These are phyloP conservation scores for Corymbia maculata DNA, from an alignment of 345 rosid species.

Conservation along the genomic window DNA sequence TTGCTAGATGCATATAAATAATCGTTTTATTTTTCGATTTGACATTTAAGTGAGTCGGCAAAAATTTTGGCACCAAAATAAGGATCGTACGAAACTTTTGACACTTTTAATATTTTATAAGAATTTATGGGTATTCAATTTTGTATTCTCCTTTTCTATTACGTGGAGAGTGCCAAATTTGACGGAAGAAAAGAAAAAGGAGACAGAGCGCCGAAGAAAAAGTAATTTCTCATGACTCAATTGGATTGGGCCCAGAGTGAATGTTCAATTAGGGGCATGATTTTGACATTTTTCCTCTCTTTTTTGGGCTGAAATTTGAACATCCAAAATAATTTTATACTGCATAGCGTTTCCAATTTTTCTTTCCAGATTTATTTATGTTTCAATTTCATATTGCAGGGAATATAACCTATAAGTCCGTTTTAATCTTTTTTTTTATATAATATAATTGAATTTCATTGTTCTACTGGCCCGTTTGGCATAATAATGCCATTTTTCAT, in stretches of 20 bases:
- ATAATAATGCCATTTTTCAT: neutral
- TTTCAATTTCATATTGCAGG: neutral
- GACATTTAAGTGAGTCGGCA: neutral
- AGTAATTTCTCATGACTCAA: neutral
- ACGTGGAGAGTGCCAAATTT: neutral
- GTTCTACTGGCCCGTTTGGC: neutral
- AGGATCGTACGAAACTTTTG: accelerated
- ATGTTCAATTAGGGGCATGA: neutral
- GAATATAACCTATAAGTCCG: neutral
- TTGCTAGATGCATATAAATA: accelerated
- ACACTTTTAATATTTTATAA: too few relatives aligned
- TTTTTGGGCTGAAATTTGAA: neutral
- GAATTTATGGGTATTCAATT: neutral
- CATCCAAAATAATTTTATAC: neutral
- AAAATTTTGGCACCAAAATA: neutral
- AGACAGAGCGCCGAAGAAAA: neutral
- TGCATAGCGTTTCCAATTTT: neutral
- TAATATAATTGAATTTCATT: neutral
- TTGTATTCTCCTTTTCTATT: neutral
- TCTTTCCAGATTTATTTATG: neutral
- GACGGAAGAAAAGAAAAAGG: too few relatives aligned
- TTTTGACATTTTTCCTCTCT: neutral
- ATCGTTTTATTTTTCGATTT: too few relatives aligned
- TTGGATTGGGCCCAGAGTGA: neutral
- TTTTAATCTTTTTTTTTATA: neutral